Evolutionary conservation across 176 grass and related monocot genomes (phyloP), one percentile per base, ranked within the genome.

Genomic region (Oropetium thomaeum): DNA sequence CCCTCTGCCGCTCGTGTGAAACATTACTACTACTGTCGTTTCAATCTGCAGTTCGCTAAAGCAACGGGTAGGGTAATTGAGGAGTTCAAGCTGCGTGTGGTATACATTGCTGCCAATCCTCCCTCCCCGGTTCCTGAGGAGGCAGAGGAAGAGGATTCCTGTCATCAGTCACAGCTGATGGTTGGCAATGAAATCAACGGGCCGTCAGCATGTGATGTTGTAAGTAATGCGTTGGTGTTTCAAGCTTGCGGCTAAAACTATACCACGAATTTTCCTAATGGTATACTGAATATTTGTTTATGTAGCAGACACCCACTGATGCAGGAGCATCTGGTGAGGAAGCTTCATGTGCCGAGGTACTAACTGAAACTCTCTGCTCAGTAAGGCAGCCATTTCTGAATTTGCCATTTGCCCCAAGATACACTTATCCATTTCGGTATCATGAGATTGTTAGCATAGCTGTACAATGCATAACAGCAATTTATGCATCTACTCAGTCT

Each of bases 101-200:
- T 97, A 43, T 97, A 93, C 74, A 69, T 97, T 65, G 86, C 88
- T 64, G 91, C 91, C 44, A 93, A 93, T 85, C 91, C 88, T 71
- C 95, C 95, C 5, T 97, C 95, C 16, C 95, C 91, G 16, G 95
- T 97, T 28, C 95, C 91, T 26, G 91, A 97, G 82, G 95, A 93
- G 69, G 73, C 77, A 27, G 91, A 97, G 42, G 95, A 97, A 58
- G 91, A 91, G 26, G 65, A 72, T 34, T 75, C 49, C 16, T 82
- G 77, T 42, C 78, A 85, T 77, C 60, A 14, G 9, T 81, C 86
- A 70, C 68, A 81, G 34, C 48, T 4, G 45, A 78, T 66, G 59
- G 31, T n/a, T n/a, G n/a, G 25, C n/a, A 74, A 72, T 58, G 84
- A 57, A 89, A 40, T 29, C n/a, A 85, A 76, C 52, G 70, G 6